Base-by-base conservation (phyloP, 441 rosid genomes). In the Croton setiger region DNA sequence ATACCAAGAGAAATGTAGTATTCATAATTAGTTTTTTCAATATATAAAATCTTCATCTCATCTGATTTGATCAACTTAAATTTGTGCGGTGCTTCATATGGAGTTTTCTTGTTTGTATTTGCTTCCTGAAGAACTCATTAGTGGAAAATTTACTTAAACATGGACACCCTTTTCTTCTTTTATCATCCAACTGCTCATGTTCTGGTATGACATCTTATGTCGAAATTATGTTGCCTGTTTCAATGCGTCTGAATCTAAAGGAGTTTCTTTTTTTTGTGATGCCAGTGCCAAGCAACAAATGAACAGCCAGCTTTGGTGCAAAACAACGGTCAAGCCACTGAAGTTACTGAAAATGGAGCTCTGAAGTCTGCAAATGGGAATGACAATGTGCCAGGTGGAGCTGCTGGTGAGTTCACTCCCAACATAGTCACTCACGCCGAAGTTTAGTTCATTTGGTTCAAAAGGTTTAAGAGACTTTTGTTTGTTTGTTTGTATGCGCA, bases 261-360 rank as follows among this genome's bases (percentile, higher is more conserved):
- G 58, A 37, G 59, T 51, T 64, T 62, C 7, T 18, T 1, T 54
- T 68, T 36, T 73, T 67, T 62, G 71, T 71, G 12, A 74, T 80
- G 72, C 60, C 78, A 80, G 81, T 67, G 79, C 72, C 76, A 54
- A 58, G 60, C 57, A 63, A 70, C 75, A 74, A 74, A 64, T 70
- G 74, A 79, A 52, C 79, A 76, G 78, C 57, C 86, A 67, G 63
- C 68, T 60, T 66, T 33, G n/a, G 78, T 62, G 68, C 80, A 78
- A 74, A 76, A 75, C 45, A 60, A 68, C 54, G 62, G 72, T 59
- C 79, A 63, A 68, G 65, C 52, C 66, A 64, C 83, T 1, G 81
- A 75, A 64, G 75, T 18, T 72, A 64, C 63, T 33, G 77, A 52
- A 5, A 54, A 7, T 9, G 69, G 73, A 70, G 70, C 74, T 68